Percentiles rank a stretch among this genome's conserved stretches.
Evolutionary conservation across 2,329 filamentous ascomycete genomes (phyloP).

Genomic region (Metarhizium guizhouense): DNA sequence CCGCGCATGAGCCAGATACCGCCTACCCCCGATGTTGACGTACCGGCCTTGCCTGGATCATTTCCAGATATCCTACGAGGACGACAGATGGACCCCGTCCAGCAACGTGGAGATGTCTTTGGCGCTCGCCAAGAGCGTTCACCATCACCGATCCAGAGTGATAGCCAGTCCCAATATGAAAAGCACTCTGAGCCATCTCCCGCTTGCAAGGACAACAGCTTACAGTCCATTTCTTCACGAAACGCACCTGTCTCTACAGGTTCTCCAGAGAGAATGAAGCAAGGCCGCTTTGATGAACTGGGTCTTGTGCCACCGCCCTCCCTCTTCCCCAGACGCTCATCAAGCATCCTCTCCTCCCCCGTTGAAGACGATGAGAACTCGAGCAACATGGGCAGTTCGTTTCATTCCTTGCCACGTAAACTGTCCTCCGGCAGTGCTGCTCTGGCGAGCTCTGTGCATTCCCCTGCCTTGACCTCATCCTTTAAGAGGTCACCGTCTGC

Average conservation of each 20-base stretch:
- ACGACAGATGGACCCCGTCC: conserved; percentile 28
- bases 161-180: conserved; percentile 21
- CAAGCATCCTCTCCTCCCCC: conserved; percentile 54
- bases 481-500: conserved; percentile 75
- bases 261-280: conserved; percentile 37
- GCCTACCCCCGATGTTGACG: conserved; percentile 36
- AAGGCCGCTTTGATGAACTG: conserved; percentile 39
- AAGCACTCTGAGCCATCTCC: conserved; percentile 20
- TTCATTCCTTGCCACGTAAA: conserved; percentile 64
- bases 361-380: conserved; percentile 63
- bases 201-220: conserved; percentile 22
- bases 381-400: conserved; percentile 41
- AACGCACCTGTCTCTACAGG: conserved; percentile 21
- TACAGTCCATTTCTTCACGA: conserved; percentile 26
- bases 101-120: conserved; percentile 34
- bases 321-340: conserved; percentile 42
- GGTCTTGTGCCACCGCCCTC: conserved; percentile 42
- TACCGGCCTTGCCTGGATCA: conserved; percentile 36
- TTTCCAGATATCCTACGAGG: conserved; percentile 31
- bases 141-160: conserved; percentile 41
- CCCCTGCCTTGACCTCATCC: conserved; percentile 48
- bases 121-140: conserved; percentile 50
- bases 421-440: conserved; percentile 61
- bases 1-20: conserved; percentile 61
- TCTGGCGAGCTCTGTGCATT: conserved; percentile 34